Evolutionary conservation across 208 protist genomes (phyloP).

Genomic region (Entamoeba histolytica): DNA sequence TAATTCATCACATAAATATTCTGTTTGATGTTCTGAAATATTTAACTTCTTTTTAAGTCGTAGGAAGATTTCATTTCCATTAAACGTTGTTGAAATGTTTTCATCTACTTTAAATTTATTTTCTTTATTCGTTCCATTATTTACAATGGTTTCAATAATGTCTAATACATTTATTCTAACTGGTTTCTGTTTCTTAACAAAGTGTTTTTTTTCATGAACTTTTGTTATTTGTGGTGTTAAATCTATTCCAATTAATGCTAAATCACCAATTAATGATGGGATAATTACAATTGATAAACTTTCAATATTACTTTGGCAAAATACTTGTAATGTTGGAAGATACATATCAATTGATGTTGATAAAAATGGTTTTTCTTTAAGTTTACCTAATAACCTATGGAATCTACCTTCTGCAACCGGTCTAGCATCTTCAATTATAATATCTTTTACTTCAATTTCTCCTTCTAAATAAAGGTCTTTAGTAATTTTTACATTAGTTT

Average conservation of each 20-base stretch:
- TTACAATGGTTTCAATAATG: not conserved
- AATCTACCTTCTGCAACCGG: not conserved
- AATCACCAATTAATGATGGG: not conserved
- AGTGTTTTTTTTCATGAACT: not conserved
- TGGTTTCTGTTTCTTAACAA: not conserved
- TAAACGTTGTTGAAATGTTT: not conserved
- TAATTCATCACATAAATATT: not conserved
- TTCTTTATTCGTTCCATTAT: not conserved
- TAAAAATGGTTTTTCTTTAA: not conserved
- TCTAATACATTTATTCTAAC: not conserved
- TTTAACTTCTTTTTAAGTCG: not conserved
- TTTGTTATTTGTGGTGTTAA: not conserved
- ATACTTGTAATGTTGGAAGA: not conserved
- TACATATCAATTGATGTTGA: not conserved
- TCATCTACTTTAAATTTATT: not conserved
- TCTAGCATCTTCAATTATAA: not conserved
- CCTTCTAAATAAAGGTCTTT: not conserved
- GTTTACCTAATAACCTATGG: not conserved
- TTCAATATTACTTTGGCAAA: not conserved
- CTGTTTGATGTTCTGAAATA: not conserved
- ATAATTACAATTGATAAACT: not conserved
- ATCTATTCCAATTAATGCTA: not conserved
- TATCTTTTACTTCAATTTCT: not conserved
- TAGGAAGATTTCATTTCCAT: not conserved
- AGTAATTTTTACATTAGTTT: not conserved